These are phyloP conservation scores for Auricularia heimuer DNA, from an alignment of 768 basidiomycete species.

Conservation along the genomic window DNA sequence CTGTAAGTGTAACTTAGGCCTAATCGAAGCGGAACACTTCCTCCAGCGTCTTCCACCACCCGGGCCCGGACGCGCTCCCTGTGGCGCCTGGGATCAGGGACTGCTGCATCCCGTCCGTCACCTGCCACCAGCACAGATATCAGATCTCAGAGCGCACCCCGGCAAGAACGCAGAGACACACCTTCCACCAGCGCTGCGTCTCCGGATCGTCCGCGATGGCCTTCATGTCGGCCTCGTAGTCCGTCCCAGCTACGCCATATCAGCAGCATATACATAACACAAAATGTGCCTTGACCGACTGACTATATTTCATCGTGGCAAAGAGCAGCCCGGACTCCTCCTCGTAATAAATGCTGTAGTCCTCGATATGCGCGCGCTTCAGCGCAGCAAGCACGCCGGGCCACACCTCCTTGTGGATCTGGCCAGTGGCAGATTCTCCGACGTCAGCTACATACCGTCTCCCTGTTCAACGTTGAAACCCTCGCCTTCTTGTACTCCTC, in stretches of 20 bases:
- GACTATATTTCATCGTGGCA: background rate
- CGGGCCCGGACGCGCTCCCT: slow-evolving; percentile 56
- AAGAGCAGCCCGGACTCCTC: background rate
- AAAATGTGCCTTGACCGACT: background rate
- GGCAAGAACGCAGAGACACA: slow-evolving; percentile 14
- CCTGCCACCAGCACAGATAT: background rate
- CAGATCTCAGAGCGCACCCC: background rate
- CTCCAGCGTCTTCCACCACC: slow-evolving; percentile 46
- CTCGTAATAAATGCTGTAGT: slow-evolving; percentile 65
- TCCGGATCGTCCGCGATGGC: slow-evolving; percentile 52
- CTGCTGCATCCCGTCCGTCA: slow-evolving; percentile 68
- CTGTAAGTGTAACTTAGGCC: too few species aligned
- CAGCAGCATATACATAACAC: background rate
- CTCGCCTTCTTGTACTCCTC: slow-evolving; percentile 29
- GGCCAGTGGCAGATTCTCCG: slow-evolving; percentile 22
- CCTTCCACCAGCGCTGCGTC: slow-evolving; percentile 68
- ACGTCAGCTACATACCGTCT: slow-evolving; percentile 32
- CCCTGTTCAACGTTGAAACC: background rate
- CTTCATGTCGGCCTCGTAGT: slow-evolving; percentile 60
- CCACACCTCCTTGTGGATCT: slow-evolving; percentile 57
- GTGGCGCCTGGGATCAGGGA: slow-evolving; percentile 59
- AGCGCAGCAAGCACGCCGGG: slow-evolving; percentile 57
- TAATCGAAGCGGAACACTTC: slow-evolving; percentile 1
- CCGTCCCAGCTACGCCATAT: slow-evolving; percentile 42
- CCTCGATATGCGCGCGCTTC: slow-evolving; percentile 49